Evolutionary conservation across 179 eudicot species (phyloP).

Genomic region (Spergularia azorica): DNA sequence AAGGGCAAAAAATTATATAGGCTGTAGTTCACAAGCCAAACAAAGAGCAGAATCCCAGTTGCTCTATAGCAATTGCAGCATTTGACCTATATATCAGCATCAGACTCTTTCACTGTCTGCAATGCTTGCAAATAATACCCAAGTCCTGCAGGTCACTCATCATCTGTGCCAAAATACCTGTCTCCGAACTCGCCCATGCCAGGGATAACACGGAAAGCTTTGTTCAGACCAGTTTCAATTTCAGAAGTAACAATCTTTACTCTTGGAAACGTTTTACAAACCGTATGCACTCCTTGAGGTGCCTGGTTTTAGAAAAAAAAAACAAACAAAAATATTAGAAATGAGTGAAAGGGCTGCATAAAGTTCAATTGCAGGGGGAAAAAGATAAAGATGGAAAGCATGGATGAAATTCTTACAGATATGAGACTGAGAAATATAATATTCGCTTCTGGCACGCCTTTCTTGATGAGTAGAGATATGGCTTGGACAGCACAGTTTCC

Average conservation of each 20-base stretch:
- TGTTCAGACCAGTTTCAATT: slow-evolving; percentile 80
- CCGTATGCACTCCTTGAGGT: slow-evolving; percentile 96
- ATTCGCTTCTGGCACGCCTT: slow-evolving; percentile 91
- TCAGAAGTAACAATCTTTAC: slow-evolving; percentile 95
- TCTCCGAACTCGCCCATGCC: slow-evolving; percentile 99
- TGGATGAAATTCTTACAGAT: slow-evolving; percentile 50
- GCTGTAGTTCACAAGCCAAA: slow-evolving; percentile 16
- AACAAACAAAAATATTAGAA: background rate
- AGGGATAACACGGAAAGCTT: slow-evolving; percentile 88
- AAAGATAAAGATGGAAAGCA: slow-evolving; percentile 5
- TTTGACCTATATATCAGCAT: slow-evolving; percentile 10
- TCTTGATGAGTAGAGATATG: slow-evolving; percentile 75
- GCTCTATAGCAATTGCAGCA: slow-evolving; percentile 7
- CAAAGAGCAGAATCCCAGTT: background rate
- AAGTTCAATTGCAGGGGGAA: background rate
- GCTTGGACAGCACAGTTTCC: slow-evolving; percentile 98
- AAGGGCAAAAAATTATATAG: slow-evolving; percentile 16
- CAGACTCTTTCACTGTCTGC: background rate
- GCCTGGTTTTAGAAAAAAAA: slow-evolving; percentile 53
- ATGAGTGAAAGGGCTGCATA: background rate
- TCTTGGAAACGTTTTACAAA: slow-evolving; percentile 86
- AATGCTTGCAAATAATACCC: background rate
- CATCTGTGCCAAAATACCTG: slow-evolving; percentile 96
- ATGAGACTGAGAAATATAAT: slow-evolving; percentile 80
- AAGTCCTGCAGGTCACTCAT: slow-evolving; percentile 39